Evolutionary conservation across 331 rosid genomes (phyloP).

Genomic region (Stylosanthes scabra): DNA sequence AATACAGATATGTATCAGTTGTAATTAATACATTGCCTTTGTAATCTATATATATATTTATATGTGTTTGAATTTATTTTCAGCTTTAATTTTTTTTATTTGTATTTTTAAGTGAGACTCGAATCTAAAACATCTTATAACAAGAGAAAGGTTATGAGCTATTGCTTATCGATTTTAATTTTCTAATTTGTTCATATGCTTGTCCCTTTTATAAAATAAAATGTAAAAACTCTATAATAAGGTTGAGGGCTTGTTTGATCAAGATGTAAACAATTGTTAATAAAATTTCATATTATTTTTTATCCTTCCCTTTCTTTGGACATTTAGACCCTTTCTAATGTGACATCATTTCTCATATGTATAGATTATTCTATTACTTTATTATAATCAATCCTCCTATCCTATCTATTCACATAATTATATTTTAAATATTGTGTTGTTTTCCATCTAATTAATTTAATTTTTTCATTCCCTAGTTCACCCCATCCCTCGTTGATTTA

Average conservation of each 20-base stretch:
- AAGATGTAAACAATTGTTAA: background rate
- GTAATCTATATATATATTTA: background rate
- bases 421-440: background rate
- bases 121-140: too few species aligned
- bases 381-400: too few species aligned
- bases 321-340: too few species aligned
- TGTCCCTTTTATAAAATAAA: slow-evolving; percentile 1
- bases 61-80: background rate
- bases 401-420: too few species aligned
- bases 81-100: too few species aligned
- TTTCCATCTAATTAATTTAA: background rate
- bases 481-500: background rate
- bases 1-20: slow-evolving; percentile 14
- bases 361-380: too few species aligned
- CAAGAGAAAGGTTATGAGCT: too few species aligned
- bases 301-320: background rate
- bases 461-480: background rate
- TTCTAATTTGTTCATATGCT: background rate
- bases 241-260: background rate
- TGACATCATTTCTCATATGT: too few species aligned
- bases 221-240: background rate
- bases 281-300: background rate
- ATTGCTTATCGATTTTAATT: too few species aligned
- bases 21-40: slow-evolving; percentile 3
- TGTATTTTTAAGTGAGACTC: too few species aligned